phyloP scores from a whole-genome alignment of 805 yeast genomes.

The Hanseniaspora lachancei region DNA sequence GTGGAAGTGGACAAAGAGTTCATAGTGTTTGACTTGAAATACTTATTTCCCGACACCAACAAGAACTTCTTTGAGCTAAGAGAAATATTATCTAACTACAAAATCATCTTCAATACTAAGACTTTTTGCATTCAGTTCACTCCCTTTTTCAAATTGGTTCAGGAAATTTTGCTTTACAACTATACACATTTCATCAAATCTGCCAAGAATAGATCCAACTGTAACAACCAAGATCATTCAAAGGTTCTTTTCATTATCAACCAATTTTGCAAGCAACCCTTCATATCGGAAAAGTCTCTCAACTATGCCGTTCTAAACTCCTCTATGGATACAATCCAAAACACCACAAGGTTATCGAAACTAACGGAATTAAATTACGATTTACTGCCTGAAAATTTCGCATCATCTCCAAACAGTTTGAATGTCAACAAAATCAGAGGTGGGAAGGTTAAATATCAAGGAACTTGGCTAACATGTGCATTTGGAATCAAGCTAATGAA shows the following conservation, averaged over 20 bases:
- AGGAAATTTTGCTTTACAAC: constrained; percentile 3
- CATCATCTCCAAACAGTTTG: constrained; percentile 2
- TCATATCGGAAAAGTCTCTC: constrained; percentile 3
- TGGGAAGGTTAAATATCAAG: constrained; percentile 83
- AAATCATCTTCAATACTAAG: background rate
- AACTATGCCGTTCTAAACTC: constrained; percentile 66
- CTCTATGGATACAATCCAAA: constrained; percentile 18
- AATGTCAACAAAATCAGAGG: constrained; percentile 62
- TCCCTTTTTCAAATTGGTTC: constrained; percentile 6
- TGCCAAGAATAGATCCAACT: background rate
- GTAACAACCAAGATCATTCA: background rate
- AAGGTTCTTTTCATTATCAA: background rate
- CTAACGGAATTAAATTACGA: constrained; percentile 23
- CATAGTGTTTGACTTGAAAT: background rate
- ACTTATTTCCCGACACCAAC: background rate
- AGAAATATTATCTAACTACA: background rate
- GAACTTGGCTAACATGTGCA: constrained; percentile 77
- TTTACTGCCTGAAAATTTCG: background rate
- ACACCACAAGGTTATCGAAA: constrained; percentile 5
- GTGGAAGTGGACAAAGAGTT: background rate
- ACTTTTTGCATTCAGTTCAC: background rate
- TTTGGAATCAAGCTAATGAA: constrained; percentile 53
- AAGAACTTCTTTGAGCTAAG: background rate
- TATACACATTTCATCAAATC: background rate
- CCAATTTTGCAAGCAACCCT: constrained; percentile 4